These are phyloP conservation scores for Aspergillus tamarii DNA, from an alignment of 2,329 filamentous ascomycete species.

Conservation along the genomic window DNA sequence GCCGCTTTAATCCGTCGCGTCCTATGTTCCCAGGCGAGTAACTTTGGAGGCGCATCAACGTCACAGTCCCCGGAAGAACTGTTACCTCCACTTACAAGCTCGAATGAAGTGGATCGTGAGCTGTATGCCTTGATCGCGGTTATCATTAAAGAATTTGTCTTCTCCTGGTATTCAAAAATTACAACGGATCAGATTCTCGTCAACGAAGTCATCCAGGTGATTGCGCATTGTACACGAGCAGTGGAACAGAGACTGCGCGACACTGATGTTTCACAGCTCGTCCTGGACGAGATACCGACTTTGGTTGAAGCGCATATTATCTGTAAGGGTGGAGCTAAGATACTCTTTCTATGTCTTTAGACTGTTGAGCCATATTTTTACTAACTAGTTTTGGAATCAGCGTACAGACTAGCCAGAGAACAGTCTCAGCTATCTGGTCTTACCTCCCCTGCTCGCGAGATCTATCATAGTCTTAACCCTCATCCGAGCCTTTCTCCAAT, in stretches of 20 bases:
- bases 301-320: conserved; percentile 78
- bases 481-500: conserved; percentile 80
- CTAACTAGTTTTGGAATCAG: conserved; percentile 50
- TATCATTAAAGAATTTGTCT: conserved; percentile 85
- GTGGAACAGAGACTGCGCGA: conserved; percentile 83
- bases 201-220: conserved; percentile 83
- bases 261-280: conserved; percentile 78
- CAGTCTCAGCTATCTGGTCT: conserved; percentile 63
- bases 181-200: conserved; percentile 88
- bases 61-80: conserved; percentile 75
- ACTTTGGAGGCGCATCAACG: conserved; percentile 52
- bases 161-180: conserved; percentile 91
- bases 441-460: conserved; percentile 63
- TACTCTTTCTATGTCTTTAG: background rate
- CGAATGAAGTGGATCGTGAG: conserved; percentile 90
- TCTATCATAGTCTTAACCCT: conserved; percentile 84
- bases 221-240: conserved; percentile 87
- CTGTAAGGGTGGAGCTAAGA: conserved; percentile 57
- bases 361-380: background rate
- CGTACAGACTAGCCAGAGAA: conserved; percentile 70
- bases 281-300: conserved; percentile 86
- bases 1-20: conserved; percentile 78
- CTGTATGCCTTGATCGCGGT: conserved; percentile 91
- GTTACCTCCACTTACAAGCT: conserved; percentile 88
- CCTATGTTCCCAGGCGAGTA: conserved; percentile 69